Evolutionary conservation across 768 basidiomycete genomes (phyloP), one percentile per base, ranked within the genome.

Genomic region (Melanogaster broomeanus): DNA sequence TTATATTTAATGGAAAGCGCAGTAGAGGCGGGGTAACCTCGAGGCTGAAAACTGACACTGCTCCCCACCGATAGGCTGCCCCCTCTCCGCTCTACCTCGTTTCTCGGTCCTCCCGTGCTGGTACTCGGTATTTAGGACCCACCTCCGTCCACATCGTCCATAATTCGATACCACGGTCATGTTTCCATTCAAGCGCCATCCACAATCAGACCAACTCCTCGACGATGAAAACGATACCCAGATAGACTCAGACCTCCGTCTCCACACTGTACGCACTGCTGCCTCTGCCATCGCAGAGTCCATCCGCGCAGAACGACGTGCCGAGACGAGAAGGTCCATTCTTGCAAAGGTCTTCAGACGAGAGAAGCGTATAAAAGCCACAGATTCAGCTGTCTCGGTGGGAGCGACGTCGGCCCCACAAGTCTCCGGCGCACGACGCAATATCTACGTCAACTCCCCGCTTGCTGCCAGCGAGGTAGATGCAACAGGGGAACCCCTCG

Each of bases 221-320:
- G 81, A 85, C 69, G 79, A 84, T 56, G 84, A 86, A 61, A 72
- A 83, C 62, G 83, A 90, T 65, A 80, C 79, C 22, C 72, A 69
- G 48, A 85, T 91, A 59, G 94, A 98, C 76, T 88, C 88, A 18
- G 84, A 93, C 63, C 79, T 94, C 12, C 86, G 93, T 34, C 77
- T 98, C 43, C 84, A 91, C 46, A 95, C 93, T 1, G 91, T 93
- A n/a, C 87, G 88, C 61, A 97, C 95, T 1, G 95, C 95, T 16
- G 88, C 90, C 2, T 92, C 90, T 16, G 91, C 90, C 34, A 85
- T 97, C 58, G 88, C 90, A 55, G 91, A 94, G 68, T 89, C 89
- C 8, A 85, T 90, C 45, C 84, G 82, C 51, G 81, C 87, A 30
- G 95, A 98, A 66, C 77, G 81, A 57, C 79, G 85, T 40, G 82